Conservation (phyloP, 805 yeast species). For the Maudiozyma bulderi region DNA sequence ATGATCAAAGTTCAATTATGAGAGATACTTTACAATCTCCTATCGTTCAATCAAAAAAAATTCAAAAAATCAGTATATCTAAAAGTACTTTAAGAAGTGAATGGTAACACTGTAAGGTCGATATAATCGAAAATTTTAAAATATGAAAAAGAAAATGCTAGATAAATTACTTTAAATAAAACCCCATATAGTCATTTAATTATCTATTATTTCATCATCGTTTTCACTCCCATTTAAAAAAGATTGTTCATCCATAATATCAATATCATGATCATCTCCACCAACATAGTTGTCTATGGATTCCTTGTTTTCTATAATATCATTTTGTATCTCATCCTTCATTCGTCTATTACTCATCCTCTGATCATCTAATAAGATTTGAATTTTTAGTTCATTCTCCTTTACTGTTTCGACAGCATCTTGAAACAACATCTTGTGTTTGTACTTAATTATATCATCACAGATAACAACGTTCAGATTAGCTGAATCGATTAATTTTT, state of each 20-base stretch:
- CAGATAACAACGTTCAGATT: constrained; percentile 15
- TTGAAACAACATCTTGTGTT: constrained; percentile 1
- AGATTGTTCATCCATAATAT: not conserved
- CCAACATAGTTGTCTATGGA: not conserved
- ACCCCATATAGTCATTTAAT: not conserved
- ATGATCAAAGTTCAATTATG: constrained; percentile 11
- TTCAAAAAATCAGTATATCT: constrained; percentile 26
- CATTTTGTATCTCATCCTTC: constrained; percentile 2
- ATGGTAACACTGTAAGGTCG: constrained; percentile 12
- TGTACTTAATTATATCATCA: constrained; percentile 7
- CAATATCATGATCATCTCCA: not conserved
- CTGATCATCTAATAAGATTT: constrained; percentile 1
- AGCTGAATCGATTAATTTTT: constrained; percentile 11
- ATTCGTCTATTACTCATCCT: not conserved
- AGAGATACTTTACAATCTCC: constrained; percentile 8
- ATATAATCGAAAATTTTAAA: not conserved
- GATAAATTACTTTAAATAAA: not conserved
- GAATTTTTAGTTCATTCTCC: constrained; percentile 1
- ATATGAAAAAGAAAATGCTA: not conserved
- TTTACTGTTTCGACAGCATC: constrained; percentile 7
- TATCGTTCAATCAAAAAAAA: constrained; percentile 10
- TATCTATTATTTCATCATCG: not conserved
- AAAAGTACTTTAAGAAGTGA: constrained; percentile 24
- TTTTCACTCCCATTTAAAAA: not conserved
- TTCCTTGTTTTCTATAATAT: constrained; percentile 1